Evolutionary conservation across 345 rosid genomes (phyloP), one percentile per base, ranked within the genome.

Genomic region (Stellera chamaejasme): DNA sequence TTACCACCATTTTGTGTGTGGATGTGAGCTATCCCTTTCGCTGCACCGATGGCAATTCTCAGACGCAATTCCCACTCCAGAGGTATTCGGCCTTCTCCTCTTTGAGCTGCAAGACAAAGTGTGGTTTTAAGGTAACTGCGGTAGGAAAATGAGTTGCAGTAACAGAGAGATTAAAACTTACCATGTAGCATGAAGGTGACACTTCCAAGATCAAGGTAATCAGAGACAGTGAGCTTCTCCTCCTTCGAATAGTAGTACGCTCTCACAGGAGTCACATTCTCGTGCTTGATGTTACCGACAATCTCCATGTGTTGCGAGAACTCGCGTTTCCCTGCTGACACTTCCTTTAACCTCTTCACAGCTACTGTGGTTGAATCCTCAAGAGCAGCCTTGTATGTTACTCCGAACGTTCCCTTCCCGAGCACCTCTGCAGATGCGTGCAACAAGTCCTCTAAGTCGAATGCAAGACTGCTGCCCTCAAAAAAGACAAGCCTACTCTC

Each of bases 351-450:
- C 72, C 97, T 83, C 79, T 89, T 90, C 26, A 86, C 97, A 11
- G 81, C 82, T 23, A 89, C 87, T 11, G 95, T 85, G 5, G 76
- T 79, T 0, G 84, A 67, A 65, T 89, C 97, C 59, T 84, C 91
- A 46, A 89, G 64, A 55, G 78, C 85, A 1, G 93, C 97, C 72
- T 80, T 86, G 54, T 90, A 90, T 8, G 83, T 78, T 69, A 85
- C 77, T 36, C 95, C 97, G 15, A 78, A 82, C 8, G 80, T 69
- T 15, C 92, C 97, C 58, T 89, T 89, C 56, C 90, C 95, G 13
- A 86, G 71, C 64, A 89, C 90, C 76, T 86, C 92, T 25, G 97
- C 95, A 28, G 95, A 89, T 26, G 97, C 95, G 58, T 88, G 79
- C 66, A 90, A 63, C 67, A 89, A 68, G 68, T 86, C 95, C 74